Percentiles rank a stretch among this genome's conserved stretches.
Conservation (phyloP, 2,329 filamentous ascomycete species). For the Ophiognomonia clavigignenti-juglandacearum region DNA sequence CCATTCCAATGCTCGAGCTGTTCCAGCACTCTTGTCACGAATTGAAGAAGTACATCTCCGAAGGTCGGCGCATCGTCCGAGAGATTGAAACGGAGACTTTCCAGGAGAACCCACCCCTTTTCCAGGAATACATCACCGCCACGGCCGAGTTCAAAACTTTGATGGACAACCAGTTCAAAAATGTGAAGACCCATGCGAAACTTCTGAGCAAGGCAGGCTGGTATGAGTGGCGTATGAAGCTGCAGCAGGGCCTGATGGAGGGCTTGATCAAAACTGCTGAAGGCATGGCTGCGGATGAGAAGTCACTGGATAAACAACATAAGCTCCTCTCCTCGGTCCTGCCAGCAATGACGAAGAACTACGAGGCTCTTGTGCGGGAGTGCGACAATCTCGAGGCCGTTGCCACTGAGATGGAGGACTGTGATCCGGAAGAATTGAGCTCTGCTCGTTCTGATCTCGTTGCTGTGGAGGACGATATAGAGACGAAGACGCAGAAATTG, state of each 20-base stretch:
- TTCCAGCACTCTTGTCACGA: constrained; percentile 96
- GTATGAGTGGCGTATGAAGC: constrained; percentile 95
- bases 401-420: constrained; percentile 71
- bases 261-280: constrained; percentile 71
- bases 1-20: constrained; percentile 85
- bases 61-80: constrained; percentile 82
- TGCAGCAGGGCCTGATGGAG: constrained; percentile 75
- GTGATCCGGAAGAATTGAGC: constrained; percentile 74
- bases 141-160: constrained; percentile 75
- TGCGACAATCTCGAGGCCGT: constrained; percentile 63
- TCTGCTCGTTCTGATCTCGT: constrained; percentile 65
- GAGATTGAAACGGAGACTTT: constrained; percentile 87
- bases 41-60: constrained; percentile 93
- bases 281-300: constrained; percentile 72
- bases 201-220: constrained; percentile 92
- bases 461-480: constrained; percentile 62
- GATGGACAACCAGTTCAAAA: constrained; percentile 97
- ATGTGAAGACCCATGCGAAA: constrained; percentile 88
- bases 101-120: constrained; percentile 85
- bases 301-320: constrained; percentile 62
- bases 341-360: constrained; percentile 57
- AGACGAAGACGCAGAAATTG: constrained; percentile 63
- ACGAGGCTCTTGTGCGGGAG: constrained; percentile 58
- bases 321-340: constrained; percentile 62
- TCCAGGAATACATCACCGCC: constrained; percentile 85